A percentile compares a stretch with the other conserved stretches of the same genome.
Evolutionary conservation across 306 rosid species (phyloP).

Genomic region (Alnus glutinosa): DNA sequence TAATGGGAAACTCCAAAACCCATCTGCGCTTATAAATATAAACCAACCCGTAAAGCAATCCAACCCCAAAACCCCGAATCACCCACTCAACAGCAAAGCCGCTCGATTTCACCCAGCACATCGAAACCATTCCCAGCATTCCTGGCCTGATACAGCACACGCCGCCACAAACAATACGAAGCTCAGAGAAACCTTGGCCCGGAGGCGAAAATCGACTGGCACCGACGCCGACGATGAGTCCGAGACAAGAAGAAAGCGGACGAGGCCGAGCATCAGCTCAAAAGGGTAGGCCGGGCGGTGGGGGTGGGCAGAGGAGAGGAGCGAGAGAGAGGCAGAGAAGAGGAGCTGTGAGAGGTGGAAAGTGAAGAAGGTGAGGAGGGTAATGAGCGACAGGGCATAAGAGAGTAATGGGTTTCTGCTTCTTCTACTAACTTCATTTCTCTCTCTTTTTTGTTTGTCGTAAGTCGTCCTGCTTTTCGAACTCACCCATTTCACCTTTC

Average conservation of each 20-base stretch:
- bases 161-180: slow-evolving; percentile 44
- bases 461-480: no score
- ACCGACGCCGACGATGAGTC: slow-evolving; percentile 18
- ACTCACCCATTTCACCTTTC: background rate
- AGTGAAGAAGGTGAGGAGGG: slow-evolving; percentile 41
- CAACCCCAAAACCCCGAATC: slow-evolving; percentile 57
- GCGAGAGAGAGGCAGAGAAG: slow-evolving; percentile 69
- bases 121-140: slow-evolving; percentile 44
- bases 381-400: slow-evolving; percentile 35
- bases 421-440: background rate
- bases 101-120: slow-evolving; percentile 41
- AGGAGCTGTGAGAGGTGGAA: slow-evolving; percentile 68
- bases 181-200: slow-evolving; percentile 44
- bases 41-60: slow-evolving; percentile 60
- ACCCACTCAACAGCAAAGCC: slow-evolving; percentile 35
- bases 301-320: slow-evolving; percentile 54
- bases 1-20: slow-evolving; percentile 83
- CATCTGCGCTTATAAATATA: slow-evolving; percentile 70
- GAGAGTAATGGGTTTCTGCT: slow-evolving; percentile 32
- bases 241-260: slow-evolving; percentile 54
- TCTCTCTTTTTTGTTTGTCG: no score
- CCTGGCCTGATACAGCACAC: slow-evolving; percentile 48
- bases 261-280: slow-evolving; percentile 35
- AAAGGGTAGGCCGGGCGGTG: slow-evolving; percentile 43
- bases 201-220: slow-evolving; percentile 37